Percentiles rank a stretch among this genome's conserved stretches.
These are phyloP conservation scores for Allium cepa DNA, from an alignment of 106 monocot genomes.

Conservation along the genomic window DNA sequence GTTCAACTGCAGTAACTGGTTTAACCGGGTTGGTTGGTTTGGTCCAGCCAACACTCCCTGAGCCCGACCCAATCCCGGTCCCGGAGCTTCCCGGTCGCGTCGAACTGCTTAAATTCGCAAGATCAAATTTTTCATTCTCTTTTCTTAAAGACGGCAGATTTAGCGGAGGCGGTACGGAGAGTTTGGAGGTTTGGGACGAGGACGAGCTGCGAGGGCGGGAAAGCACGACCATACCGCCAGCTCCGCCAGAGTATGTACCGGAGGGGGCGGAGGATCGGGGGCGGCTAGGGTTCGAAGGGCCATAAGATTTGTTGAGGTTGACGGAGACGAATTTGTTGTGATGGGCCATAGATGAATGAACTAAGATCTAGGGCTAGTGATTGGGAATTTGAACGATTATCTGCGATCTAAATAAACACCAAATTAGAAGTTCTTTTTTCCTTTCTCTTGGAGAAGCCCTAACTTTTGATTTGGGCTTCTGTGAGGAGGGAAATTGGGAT, in stretches of 20 bases:
- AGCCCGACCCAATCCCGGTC: constrained; percentile 37
- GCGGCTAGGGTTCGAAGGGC: constrained; percentile 12
- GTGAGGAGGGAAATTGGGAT: no score
- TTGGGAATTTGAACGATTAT: no score
- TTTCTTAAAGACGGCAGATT: constrained; percentile 82
- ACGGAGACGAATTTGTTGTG: constrained; percentile 82
- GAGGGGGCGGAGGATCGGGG: constrained; percentile 9
- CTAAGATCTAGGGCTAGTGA: no score
- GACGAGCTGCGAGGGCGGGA: constrained; percentile 48
- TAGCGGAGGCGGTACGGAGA: constrained; percentile 25
- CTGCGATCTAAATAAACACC: no score
- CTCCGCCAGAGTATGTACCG: constrained; percentile 17
- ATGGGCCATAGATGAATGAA: constrained; percentile 51
- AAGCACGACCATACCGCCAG: constrained; percentile 80
- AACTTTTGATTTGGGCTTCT: no score
- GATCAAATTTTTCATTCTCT: constrained; percentile 78
- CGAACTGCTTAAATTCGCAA: constrained; percentile 12
- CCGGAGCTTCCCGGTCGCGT: constrained; percentile 32
- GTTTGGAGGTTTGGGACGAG: constrained; percentile 20
- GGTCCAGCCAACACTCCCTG: constrained; percentile 65
- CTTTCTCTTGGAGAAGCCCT: no score
- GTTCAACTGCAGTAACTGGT: constrained; percentile 3
- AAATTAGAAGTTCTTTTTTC: no score
- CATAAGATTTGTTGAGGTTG: constrained; percentile 89
- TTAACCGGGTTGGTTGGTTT: constrained; percentile 29